Evolutionary conservation across 108 stramenopile genomes (phyloP).

Genomic region (Cyclotella atomus): DNA sequence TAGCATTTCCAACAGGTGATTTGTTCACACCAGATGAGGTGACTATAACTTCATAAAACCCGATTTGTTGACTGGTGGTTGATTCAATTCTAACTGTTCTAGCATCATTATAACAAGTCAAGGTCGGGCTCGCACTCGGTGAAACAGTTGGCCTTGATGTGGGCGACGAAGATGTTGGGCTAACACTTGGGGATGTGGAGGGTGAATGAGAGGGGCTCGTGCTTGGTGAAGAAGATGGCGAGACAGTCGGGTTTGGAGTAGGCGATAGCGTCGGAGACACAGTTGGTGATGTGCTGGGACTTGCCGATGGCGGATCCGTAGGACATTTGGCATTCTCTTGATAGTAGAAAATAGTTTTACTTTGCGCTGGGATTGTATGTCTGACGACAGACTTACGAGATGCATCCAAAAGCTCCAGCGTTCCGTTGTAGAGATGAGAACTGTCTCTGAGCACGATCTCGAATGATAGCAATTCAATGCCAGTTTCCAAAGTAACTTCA

Average conservation of each 20-base stretch:
- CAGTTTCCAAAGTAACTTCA: background rate
- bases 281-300: too few species aligned
- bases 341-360: too few species aligned
- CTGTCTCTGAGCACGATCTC: too few species aligned
- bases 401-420: too few species aligned
- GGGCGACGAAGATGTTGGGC: too few species aligned
- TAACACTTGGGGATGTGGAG: too few species aligned
- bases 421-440: too few species aligned
- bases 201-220: background rate
- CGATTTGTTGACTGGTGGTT: background rate
- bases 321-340: background rate
- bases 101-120: background rate
- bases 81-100: background rate
- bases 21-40: background rate
- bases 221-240: background rate
- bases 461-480: background rate
- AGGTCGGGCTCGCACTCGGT: background rate
- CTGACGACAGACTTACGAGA: too few species aligned
- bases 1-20: background rate
- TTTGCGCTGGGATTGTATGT: too few species aligned
- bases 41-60: background rate
- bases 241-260: background rate
- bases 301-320: too few species aligned
- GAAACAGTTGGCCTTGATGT: background rate
- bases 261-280: too few species aligned